Evolutionary conservation across 768 basidiomycete genomes (phyloP).

Genomic region (Arthromyces matolae): DNA sequence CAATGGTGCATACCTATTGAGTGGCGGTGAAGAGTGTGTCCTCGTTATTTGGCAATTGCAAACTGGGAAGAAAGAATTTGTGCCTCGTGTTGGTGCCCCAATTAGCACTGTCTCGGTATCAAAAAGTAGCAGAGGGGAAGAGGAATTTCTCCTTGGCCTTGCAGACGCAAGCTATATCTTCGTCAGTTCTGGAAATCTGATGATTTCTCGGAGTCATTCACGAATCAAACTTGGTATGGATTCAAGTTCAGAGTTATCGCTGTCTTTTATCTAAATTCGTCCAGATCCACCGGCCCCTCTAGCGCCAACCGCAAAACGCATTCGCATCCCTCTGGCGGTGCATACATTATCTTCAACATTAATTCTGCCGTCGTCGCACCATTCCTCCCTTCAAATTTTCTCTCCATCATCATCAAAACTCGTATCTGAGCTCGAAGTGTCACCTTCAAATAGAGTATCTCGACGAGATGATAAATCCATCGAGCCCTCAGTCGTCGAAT

Average conservation of each 20-base stretch:
- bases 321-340: slow-evolving; percentile 63
- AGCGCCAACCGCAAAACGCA: slow-evolving; percentile 37
- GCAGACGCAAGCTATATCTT: slow-evolving; percentile 79
- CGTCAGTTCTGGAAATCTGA: slow-evolving; percentile 67
- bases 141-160: slow-evolving; percentile 84
- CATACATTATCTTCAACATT: slow-evolving; percentile 73
- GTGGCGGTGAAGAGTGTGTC: slow-evolving; percentile 93
- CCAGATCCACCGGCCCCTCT: slow-evolving; percentile 30
- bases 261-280: not conserved
- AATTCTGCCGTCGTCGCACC: slow-evolving; percentile 89
- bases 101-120: slow-evolving; percentile 68
- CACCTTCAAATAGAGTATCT: slow-evolving; percentile 89
- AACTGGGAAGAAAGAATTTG: slow-evolving; percentile 83
- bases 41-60: slow-evolving; percentile 97
- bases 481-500: slow-evolving; percentile 73
- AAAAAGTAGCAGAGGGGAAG: slow-evolving; percentile 50
- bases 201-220: slow-evolving; percentile 67
- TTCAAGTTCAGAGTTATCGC: not conserved
- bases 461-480: slow-evolving; percentile 72
- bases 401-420: slow-evolving; percentile 68
- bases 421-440: slow-evolving; percentile 85
- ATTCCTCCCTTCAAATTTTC: slow-evolving; percentile 91
- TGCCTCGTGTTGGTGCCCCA: slow-evolving; percentile 88
- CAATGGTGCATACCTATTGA: slow-evolving; percentile 89
- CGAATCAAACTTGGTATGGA: slow-evolving; percentile 70